Conservation (phyloP, 495 filamentous ascomycete genomes). For the Penicillium chermesinum region DNA sequence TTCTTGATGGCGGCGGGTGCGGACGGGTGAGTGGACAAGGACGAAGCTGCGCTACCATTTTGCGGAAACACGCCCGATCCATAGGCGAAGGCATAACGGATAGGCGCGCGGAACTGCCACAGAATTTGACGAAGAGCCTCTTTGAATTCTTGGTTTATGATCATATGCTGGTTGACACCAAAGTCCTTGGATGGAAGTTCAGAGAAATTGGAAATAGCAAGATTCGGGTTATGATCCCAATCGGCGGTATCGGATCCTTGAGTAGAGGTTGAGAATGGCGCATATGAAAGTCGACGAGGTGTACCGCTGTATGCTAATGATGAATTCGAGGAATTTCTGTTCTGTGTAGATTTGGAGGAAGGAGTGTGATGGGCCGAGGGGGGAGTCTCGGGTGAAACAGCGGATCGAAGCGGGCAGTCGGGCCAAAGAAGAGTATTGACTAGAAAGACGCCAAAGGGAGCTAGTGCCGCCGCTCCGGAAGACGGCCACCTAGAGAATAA, state of each 20-base stretch:
- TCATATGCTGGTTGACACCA: conserved; percentile 91
- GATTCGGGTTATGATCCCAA: conserved; percentile 80
- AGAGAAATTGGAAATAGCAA: conserved; percentile 72
- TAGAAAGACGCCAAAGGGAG: conserved; percentile 22
- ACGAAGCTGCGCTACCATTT: conserved; percentile 40
- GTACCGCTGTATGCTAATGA: conserved; percentile 15
- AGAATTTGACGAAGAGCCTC: conserved; percentile 81
- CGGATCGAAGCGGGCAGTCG: conserved; percentile 22
- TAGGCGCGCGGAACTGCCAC: conserved; percentile 89
- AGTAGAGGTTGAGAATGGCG: conserved; percentile 38
- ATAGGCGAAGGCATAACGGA: conserved; percentile 94
- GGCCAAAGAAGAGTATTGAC: conserved; percentile 12
- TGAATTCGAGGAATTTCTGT: conserved; percentile 9
- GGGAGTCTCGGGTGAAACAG: conserved; percentile 24
- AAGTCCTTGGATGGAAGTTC: conserved; percentile 84
- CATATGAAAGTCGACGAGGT: conserved; percentile 12
- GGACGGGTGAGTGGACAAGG: conserved; percentile 62
- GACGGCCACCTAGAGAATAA: conserved; percentile 17
- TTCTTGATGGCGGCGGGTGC: conserved; percentile 70
- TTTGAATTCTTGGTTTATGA: conserved; percentile 91
- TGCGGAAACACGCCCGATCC: conserved; percentile 96
- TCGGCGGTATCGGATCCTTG: conserved; percentile 35
- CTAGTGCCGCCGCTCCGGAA: conserved; percentile 19
- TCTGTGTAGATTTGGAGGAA: conserved; percentile 13
- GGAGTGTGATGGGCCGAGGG: conserved; percentile 14